These are phyloP conservation scores for Rhododendron kiyosumense DNA, from an alignment of 148 eudicot species.

Conservation along the genomic window DNA sequence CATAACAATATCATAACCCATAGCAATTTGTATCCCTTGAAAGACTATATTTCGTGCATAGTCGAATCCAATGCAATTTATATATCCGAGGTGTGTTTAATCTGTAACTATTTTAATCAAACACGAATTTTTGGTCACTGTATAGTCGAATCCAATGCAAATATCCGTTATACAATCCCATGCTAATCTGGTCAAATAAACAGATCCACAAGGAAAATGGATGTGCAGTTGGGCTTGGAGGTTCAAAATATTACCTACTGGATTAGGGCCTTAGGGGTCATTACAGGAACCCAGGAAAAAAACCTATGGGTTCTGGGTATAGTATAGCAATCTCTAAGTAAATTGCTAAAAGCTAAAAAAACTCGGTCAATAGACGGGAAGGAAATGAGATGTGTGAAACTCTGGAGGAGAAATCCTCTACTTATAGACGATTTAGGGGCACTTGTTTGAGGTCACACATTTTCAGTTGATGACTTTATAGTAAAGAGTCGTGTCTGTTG, in stretches of 20 bases:
- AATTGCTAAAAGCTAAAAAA: background rate
- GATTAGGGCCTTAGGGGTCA: background rate
- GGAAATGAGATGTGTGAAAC: background rate
- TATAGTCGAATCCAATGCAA: background rate
- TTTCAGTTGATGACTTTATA: too few species aligned
- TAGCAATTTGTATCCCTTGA: background rate
- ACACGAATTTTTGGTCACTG: background rate
- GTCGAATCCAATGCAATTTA: too few species aligned
- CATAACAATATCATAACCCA: too few species aligned
- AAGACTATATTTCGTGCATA: background rate
- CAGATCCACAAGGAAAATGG: background rate
- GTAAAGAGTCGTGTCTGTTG: too few species aligned
- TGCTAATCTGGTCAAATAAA: background rate
- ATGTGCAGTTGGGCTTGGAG: background rate
- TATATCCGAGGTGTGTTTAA: background rate
- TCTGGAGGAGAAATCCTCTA: too few species aligned
- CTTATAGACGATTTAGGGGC: too few species aligned
- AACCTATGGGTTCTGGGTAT: background rate
- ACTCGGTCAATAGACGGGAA: background rate
- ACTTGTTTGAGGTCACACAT: too few species aligned
- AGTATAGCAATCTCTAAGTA: background rate
- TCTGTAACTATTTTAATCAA: too few species aligned
- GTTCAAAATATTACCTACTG: background rate
- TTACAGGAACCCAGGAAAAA: background rate
- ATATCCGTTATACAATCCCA: too few species aligned